Evolutionary conservation across 192 early-diverging fungal genomes (phyloP), one percentile per base, ranked within the genome.

Genomic region (Coemansia sp.): DNA sequence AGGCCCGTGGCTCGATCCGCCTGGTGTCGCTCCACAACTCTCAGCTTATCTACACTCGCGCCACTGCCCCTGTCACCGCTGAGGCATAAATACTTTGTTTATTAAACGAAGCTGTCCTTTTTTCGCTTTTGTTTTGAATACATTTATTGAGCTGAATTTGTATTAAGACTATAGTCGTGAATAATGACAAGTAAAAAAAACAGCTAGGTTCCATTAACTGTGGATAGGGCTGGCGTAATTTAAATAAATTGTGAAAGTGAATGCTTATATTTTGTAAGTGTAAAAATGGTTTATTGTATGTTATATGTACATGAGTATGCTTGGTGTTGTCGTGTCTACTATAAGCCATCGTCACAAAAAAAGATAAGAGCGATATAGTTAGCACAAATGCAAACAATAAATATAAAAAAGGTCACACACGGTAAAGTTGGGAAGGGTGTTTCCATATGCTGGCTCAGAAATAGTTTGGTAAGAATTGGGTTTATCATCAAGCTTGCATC

Each of bases 1-100:
- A 90, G 83, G 81, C 85, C 66, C 89, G 95, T 85, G 97, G 97
- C 75, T 74, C 92, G 47, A 99, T 99, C 89, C 92, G 92, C 83
- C 89, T 92, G 67, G 89, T 99, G 75, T 91, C 92, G 69, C 86
- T 87, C 65, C 96, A 97, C 91, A 91, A 91, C 83, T 91, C 95
- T 70, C 97, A 98, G 85, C 86, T 92, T 69, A 91, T 93, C 88
- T 93, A 95, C 88, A 85, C 79, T 33, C 79, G 84, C 52, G 84
- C 84, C 69, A 79, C 79, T 55, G 74, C 75, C 52, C 65, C 78
- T 36, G 74, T 73, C 62, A 65, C 68, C 18, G 47, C 73, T 44
- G 76, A 83, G 76, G 76, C 79, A 50, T 79, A 79, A 71, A 38
- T 41, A 40, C 34, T 53, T 36, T 69, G 7, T 15, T 16, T 46